phyloP scores from a whole-genome alignment of 2,329 filamentous ascomycete species.

The Hirsutella rhossiliensis region DNA sequence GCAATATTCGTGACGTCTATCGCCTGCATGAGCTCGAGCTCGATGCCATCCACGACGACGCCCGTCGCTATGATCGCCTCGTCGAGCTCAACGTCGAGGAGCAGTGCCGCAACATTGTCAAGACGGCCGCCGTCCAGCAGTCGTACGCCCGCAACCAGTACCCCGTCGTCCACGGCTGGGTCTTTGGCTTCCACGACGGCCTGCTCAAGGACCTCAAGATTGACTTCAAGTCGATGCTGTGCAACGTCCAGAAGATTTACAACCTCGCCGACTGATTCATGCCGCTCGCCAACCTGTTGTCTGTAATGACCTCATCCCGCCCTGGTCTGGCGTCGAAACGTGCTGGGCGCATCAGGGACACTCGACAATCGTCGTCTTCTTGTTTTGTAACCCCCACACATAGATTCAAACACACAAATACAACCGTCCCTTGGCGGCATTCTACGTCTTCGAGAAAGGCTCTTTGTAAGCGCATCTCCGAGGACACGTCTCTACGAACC shows the following conservation, averaged over 20 bases:
- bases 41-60: slow-evolving; percentile 46
- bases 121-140: slow-evolving; percentile 71
- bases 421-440: no score
- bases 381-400: no score
- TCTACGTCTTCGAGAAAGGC: no score
- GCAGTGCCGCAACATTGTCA: slow-evolving; percentile 66
- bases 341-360: no score
- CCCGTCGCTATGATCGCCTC: slow-evolving; percentile 54
- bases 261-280: slow-evolving; percentile 28
- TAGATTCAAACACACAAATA: no score
- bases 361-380: no score
- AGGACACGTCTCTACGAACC: no score
- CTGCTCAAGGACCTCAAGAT: slow-evolving; percentile 53
- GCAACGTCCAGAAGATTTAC: slow-evolving; percentile 53
- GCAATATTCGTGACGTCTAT: slow-evolving; percentile 65
- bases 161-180: slow-evolving; percentile 63
- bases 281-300: neutral
- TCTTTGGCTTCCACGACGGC: slow-evolving; percentile 58
- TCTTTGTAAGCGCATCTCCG: no score
- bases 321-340: no score
- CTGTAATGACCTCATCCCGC: no score
- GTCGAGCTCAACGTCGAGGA: slow-evolving; percentile 76
- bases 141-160: slow-evolving; percentile 49
- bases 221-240: slow-evolving; percentile 44
- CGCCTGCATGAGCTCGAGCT: slow-evolving; percentile 59